phyloP scores from a whole-genome alignment of 2,329 filamentous ascomycete genomes.

The Microdochium nivale region DNA sequence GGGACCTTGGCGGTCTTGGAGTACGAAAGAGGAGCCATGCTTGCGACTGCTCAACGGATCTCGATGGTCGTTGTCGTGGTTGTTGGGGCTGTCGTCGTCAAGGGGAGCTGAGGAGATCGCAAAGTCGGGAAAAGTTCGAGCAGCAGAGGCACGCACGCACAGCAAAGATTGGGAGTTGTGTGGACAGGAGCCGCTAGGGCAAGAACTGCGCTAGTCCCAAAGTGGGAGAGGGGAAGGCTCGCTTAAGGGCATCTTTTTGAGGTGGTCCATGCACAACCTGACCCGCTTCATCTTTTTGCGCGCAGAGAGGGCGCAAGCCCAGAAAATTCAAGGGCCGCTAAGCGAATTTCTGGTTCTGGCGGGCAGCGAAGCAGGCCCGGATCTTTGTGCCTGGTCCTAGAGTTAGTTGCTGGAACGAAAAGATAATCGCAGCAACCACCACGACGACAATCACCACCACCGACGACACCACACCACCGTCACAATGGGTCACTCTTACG shows the following conservation, averaged over 20 bases:
- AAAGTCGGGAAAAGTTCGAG: slow-evolving; percentile 1
- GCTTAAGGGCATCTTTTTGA: background rate
- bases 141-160: slow-evolving; percentile 6
- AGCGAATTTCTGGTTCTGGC: background rate
- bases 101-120: slow-evolving; percentile 3
- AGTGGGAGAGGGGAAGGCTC: background rate
- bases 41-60: slow-evolving; percentile 15
- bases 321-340: background rate
- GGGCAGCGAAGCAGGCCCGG: background rate
- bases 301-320: background rate
- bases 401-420: background rate
- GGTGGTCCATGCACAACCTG: background rate
- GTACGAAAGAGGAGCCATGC: slow-evolving; percentile 59
- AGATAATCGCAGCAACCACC: background rate
- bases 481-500: slow-evolving; percentile 80
- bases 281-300: background rate
- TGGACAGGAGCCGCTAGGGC: background rate
- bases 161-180: slow-evolving; percentile 5
- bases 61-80: slow-evolving; percentile 22
- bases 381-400: background rate
- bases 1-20: slow-evolving; percentile 99
- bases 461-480: slow-evolving; percentile 37
- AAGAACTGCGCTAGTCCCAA: background rate
- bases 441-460: slow-evolving; percentile 10
- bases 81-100: slow-evolving; percentile 15